Evolutionary conservation across 1,139 yeast species (phyloP).

Genomic region (Scheffersomyces cryptocercus): DNA sequence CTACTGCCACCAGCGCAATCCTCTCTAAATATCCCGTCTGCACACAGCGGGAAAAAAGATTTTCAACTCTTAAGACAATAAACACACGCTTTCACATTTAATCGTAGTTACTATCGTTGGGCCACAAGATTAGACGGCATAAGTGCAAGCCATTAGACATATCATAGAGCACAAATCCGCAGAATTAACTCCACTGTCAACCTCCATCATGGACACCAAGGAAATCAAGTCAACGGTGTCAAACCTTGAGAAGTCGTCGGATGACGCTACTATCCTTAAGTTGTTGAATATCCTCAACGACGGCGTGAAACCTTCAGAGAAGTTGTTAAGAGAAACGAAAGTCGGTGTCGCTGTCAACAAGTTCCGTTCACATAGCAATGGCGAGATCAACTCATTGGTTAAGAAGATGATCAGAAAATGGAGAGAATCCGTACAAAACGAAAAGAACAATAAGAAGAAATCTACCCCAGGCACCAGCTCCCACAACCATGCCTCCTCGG

Average conservation of each 20-base stretch:
- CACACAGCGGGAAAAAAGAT: no score
- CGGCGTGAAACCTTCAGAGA: constrained; percentile 83
- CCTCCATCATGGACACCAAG: constrained; percentile 59
- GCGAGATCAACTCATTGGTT: constrained; percentile 68
- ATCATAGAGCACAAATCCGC: no score
- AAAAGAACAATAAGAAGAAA: constrained; percentile 52
- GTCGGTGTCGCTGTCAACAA: constrained; percentile 97
- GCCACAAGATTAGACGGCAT: no score
- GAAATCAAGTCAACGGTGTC: constrained; percentile 73
- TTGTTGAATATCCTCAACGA: constrained; percentile 66
- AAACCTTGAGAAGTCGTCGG: constrained; percentile 72
- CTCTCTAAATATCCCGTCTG: no score
- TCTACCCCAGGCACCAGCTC: constrained; percentile 6
- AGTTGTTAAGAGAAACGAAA: constrained; percentile 84
- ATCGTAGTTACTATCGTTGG: no score
- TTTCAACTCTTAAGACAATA: no score
- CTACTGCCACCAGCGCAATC: no score
- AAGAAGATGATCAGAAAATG: constrained; percentile 81
- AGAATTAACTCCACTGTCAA: no score
- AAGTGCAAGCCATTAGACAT: no score
- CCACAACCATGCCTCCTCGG: constrained; percentile 3
- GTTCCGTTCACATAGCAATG: constrained; percentile 67
- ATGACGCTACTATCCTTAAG: constrained; percentile 65
- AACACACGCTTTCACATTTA: no score
- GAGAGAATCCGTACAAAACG: constrained; percentile 87